These are phyloP conservation scores for Ilyonectria robusta DNA, from an alignment of 2,329 filamentous ascomycete genomes.

Conservation along the genomic window DNA sequence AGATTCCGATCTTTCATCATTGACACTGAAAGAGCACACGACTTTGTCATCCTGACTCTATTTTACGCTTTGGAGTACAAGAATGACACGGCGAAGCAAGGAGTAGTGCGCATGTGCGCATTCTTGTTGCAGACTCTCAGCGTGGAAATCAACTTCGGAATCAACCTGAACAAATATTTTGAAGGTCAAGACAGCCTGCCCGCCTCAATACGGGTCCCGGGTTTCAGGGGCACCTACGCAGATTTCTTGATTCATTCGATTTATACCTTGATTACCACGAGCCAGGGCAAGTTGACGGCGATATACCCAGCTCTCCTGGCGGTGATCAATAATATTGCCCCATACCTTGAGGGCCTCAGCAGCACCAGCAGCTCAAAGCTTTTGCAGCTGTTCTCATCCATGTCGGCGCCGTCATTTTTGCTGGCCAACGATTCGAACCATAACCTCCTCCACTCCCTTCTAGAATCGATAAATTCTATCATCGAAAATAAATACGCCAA, in stretches of 20 bases:
- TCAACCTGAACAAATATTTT: constrained; percentile 90
- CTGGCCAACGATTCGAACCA: constrained; percentile 95
- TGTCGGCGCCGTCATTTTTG: constrained; percentile 94
- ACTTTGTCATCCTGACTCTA: constrained; percentile 90
- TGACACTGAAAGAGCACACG: constrained; percentile 92
- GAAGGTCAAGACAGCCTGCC: constrained; percentile 91
- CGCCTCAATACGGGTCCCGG: constrained; percentile 81
- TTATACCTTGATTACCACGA: constrained; percentile 90
- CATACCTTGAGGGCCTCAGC: constrained; percentile 85
- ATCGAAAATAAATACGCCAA: constrained; percentile 88
- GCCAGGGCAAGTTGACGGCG: constrained; percentile 89
- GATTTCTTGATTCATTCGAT: constrained; percentile 97
- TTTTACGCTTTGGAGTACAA: constrained; percentile 96
- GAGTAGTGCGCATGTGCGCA: constrained; percentile 96
- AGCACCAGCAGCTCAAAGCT: constrained; percentile 83
- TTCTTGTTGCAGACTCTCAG: constrained; percentile 96
- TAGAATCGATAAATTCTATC: constrained; percentile 91
- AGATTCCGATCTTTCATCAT: constrained; percentile 97
- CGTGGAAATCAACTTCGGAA: constrained; percentile 90
- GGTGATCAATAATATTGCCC: constrained; percentile 93
- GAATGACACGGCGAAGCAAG: constrained; percentile 88
- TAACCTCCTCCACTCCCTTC: constrained; percentile 80
- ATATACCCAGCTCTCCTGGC: constrained; percentile 94
- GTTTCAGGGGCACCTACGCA: constrained; percentile 91
- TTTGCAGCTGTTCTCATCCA: constrained; percentile 89